Conservation (phyloP, 2,329 filamentous ascomycete species). For the Nemania sp. region DNA sequence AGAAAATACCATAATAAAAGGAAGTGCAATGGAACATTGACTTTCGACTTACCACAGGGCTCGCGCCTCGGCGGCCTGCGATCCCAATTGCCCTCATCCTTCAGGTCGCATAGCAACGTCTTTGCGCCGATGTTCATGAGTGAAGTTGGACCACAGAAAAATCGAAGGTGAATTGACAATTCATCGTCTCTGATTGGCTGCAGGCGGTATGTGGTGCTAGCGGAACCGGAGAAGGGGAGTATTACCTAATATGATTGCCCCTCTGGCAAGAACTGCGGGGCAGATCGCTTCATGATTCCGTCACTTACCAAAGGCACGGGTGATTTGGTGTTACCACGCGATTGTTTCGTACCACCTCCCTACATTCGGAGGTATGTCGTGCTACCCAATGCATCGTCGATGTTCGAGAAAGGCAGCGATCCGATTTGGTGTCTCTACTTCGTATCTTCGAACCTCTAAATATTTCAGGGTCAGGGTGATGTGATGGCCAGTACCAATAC, state of each 20-base stretch:
- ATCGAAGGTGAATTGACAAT: constrained; percentile 28
- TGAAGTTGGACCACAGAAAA: constrained; percentile 23
- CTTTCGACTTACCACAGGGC: constrained; percentile 38
- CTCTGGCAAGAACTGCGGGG: neutral
- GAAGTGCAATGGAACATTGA: too few relatives aligned
- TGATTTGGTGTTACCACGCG: too few relatives aligned
- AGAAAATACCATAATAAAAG: neutral
- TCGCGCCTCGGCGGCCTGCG: constrained; percentile 38
- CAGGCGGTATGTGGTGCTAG: neutral
- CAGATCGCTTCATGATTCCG: too few relatives aligned
- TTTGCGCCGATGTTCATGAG: constrained; percentile 8
- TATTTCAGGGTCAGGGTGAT: too few relatives aligned
- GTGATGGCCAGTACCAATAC: too few relatives aligned
- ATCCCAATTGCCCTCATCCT: constrained; percentile 41
- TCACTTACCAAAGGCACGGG: too few relatives aligned
- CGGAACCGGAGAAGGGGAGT: constrained; percentile 24
- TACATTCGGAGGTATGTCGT: too few relatives aligned
- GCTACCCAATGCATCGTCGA: too few relatives aligned
- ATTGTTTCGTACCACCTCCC: too few relatives aligned
- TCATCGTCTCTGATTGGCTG: constrained; percentile 32
- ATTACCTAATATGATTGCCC: neutral
- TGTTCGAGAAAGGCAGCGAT: too few relatives aligned
- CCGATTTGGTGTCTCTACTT: too few relatives aligned
- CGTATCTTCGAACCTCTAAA: too few relatives aligned
- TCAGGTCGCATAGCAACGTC: constrained; percentile 39